phyloP scores from a whole-genome alignment of 2,329 filamentous ascomycete species.

The Colletotrichum costaricense region DNA sequence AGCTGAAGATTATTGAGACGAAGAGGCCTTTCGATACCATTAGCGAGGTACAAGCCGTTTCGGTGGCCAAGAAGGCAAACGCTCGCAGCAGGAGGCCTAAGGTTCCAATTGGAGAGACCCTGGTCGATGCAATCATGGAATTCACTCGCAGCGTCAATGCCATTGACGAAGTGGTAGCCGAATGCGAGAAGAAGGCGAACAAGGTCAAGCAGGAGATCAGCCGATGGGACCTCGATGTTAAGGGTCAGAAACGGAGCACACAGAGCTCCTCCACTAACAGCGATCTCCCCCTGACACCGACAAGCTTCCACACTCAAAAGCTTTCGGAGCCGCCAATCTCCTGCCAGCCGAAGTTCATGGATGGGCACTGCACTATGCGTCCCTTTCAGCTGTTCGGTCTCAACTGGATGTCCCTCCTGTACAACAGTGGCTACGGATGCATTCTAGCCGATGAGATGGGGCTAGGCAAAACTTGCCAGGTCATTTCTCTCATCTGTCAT shows the following conservation, averaged over 20 bases:
- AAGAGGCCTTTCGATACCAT: constrained; percentile 80
- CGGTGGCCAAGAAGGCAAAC: constrained; percentile 60
- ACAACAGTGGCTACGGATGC: constrained; percentile 81
- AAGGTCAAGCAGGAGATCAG: constrained; percentile 58
- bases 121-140: constrained; percentile 67
- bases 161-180: constrained; percentile 82
- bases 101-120: constrained; percentile 62
- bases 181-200: constrained; percentile 79
- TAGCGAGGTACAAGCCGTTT: constrained; percentile 73
- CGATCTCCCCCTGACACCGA: constrained; percentile 56
- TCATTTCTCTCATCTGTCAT: constrained; percentile 91
- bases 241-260: constrained; percentile 52
- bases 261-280: constrained; percentile 42
- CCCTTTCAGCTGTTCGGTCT: constrained; percentile 94
- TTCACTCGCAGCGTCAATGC: constrained; percentile 86
- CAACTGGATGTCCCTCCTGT: constrained; percentile 92
- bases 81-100: constrained; percentile 54
- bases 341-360: constrained; percentile 82
- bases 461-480: constrained; percentile 94
- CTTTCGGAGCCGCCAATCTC: constrained; percentile 57
- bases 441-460: constrained; percentile 99
- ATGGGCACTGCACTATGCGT: constrained; percentile 81
- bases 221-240: constrained; percentile 61
- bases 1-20: constrained; percentile 76
- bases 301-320: constrained; percentile 48